Evolutionary conservation across 2,329 filamentous ascomycete species (phyloP), one percentile per base, ranked within the genome.

Genomic region (Nothomitra cinnamomea): DNA sequence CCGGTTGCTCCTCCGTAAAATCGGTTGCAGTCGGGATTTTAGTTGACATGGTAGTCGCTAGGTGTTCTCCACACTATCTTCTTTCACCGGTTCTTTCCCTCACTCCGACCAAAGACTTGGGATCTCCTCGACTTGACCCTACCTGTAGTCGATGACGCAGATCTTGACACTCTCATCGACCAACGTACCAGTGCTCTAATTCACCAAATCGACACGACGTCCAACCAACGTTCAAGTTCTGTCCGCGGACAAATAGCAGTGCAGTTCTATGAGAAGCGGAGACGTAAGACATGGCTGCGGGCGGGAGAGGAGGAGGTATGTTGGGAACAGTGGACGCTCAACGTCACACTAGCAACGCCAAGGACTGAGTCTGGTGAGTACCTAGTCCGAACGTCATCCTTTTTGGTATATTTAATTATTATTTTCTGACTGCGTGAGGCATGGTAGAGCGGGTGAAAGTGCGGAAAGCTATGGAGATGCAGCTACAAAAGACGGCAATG

Each of bases 11-110:
- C 53, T 54, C 53, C 57, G 49, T 25, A 53, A 52, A 59, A 56
- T 49, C 45, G 25, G 42, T 41, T 21, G 13, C 47, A 21, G 47
- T n/a, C 22, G 13, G 15, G 42, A 5, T n/a, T n/a, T n/a, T n/a
- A n/a, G n/a, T 12, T 45, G 32, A 35, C 21, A 49, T 19, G 21
- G n/a, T 32, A n/a, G 6, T 49, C 19, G 19, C 45, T 62, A 94
- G 90, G 85, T 58, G 85, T 95, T 66, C 78, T 96, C 51, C 89
- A 95, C 68, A 94, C 89, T 51, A 95, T 96, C 67, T 98, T 96
- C 79, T 96, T 96, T 77, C 89, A 95, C 72, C 85, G 92, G 64
- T 94, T 90, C 78, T 95, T 96, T 74, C 87, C 87, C 55, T 82
- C 87, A 55, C 78, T 95, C 61, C 74, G 79, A 42, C 90, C 92